Evolutionary conservation across 371 early-diverging fungal species (phyloP).

Genomic region (Mucor saturninus): DNA sequence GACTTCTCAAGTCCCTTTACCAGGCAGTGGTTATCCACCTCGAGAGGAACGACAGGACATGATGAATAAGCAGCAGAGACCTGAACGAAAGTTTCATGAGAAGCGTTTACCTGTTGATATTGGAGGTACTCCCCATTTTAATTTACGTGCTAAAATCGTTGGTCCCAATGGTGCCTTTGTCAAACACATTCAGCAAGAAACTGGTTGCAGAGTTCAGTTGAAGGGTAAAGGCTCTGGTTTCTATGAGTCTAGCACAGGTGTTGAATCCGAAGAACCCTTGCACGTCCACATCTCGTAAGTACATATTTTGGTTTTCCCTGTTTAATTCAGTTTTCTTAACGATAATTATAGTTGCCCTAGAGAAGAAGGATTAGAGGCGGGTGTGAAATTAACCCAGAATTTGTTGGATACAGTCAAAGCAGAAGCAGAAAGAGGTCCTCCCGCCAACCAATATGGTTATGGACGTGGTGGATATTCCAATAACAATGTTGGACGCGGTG

Average conservation of each 20-base stretch:
- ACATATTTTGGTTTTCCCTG: neutral
- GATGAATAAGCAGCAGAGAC: constrained; percentile 1
- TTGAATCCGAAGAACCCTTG: constrained; percentile 80
- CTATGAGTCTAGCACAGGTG: constrained; percentile 66
- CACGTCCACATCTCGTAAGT: constrained; percentile 82
- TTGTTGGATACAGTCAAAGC: constrained; percentile 76
- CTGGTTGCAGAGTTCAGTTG: constrained; percentile 78
- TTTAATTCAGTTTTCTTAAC: neutral
- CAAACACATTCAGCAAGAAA: constrained; percentile 85
- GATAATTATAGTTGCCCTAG: constrained; percentile 50
- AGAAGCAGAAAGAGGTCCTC: constrained; percentile 67
- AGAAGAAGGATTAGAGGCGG: constrained; percentile 74
- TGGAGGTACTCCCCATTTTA: constrained; percentile 74
- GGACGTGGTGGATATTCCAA: constrained; percentile 36
- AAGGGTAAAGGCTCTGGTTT: constrained; percentile 88
- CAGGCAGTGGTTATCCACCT: constrained; percentile 25
- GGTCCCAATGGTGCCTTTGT: constrained; percentile 87
- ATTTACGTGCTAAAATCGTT: constrained; percentile 84
- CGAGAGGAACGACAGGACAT: constrained; percentile 25
- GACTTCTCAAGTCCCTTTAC: constrained; percentile 35
- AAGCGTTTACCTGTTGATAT: constrained; percentile 77
- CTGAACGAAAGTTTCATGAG: constrained; percentile 55
- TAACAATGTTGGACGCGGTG: constrained; percentile 23
- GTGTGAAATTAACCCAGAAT: constrained; percentile 72
- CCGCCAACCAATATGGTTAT: constrained; percentile 36